phyloP scores from a whole-genome alignment of 2,329 filamentous ascomycete species.

The Knoxdaviesia capensis region DNA sequence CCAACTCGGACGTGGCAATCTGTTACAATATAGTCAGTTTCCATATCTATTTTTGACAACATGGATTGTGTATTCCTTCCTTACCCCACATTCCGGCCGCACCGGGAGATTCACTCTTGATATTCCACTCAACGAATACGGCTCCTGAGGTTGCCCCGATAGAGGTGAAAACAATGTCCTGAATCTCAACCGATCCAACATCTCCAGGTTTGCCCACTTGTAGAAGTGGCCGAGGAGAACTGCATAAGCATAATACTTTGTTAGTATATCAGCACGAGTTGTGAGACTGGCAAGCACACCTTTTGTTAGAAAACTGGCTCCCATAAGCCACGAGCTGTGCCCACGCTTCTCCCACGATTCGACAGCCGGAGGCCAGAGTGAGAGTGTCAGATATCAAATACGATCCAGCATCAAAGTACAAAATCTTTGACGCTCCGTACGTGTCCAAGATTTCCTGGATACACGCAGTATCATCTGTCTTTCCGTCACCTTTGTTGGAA shows the following conservation, averaged over 20 bases:
- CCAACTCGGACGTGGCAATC: constrained; percentile 58
- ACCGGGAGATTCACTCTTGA: constrained; percentile 3
- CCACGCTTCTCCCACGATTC: constrained; percentile 18
- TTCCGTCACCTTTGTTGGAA: constrained; percentile 27
- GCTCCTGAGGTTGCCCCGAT: constrained; percentile 44
- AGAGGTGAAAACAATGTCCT: constrained; percentile 47
- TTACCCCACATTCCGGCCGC: constrained; percentile 25
- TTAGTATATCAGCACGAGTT: neutral
- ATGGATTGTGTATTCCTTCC: neutral
- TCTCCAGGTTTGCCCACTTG: constrained; percentile 42
- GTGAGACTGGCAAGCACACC: neutral
- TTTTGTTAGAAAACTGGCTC: constrained; percentile 4
- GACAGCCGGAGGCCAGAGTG: constrained; percentile 12
- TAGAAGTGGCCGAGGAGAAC: constrained; percentile 36
- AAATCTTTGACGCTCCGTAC: constrained; percentile 13
- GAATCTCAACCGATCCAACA: constrained; percentile 46
- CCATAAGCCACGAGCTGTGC: constrained; percentile 10
- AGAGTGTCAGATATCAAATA: constrained; percentile 19
- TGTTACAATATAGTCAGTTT: neutral
- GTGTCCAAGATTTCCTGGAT: constrained; percentile 23
- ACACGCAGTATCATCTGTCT: constrained; percentile 30
- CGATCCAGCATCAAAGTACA: constrained; percentile 23
- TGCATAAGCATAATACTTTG: neutral
- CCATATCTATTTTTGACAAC: neutral
- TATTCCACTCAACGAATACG: constrained; percentile 49